phyloP scores from a whole-genome alignment of 1,284 basidiomycete species.

The Heterobasidion annosum region DNA sequence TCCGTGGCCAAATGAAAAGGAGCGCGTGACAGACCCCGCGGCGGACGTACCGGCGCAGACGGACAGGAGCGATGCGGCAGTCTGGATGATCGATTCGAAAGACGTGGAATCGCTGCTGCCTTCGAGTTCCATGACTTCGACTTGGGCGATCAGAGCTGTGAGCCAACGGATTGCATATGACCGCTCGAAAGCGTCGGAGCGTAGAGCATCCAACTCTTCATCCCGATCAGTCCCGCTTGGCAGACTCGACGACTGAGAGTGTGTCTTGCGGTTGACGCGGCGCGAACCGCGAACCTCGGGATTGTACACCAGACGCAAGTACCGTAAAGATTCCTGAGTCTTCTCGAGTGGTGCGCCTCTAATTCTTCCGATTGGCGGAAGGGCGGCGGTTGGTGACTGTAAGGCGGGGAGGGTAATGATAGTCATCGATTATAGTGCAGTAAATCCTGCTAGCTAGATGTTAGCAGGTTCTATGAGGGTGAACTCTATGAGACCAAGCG shows the following conservation, averaged over 20 bases:
- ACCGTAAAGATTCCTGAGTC: slow-evolving; percentile 24
- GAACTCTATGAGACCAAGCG: too few species aligned
- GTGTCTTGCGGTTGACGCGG: slow-evolving; percentile 9
- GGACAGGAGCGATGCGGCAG: slow-evolving; percentile 42
- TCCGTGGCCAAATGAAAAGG: slow-evolving; percentile 26
- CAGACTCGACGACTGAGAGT: not conserved
- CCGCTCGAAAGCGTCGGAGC: slow-evolving; percentile 58
- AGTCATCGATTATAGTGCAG: not conserved
- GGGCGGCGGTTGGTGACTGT: slow-evolving; percentile 16
- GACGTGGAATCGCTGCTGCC: slow-evolving; percentile 9
- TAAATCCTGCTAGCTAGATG: not conserved
- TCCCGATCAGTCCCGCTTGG: not conserved
- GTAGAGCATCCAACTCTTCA: slow-evolving; percentile 14
- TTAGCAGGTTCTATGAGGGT: too few species aligned
- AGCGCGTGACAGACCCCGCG: slow-evolving; percentile 29
- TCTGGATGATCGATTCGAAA: slow-evolving; percentile 25
- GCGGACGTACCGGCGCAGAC: slow-evolving; percentile 30
- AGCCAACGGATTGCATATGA: slow-evolving; percentile 65
- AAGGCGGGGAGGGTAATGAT: slow-evolving; percentile 1
- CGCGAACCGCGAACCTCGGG: slow-evolving; percentile 36
- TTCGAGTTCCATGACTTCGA: slow-evolving; percentile 20
- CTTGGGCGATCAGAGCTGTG: slow-evolving; percentile 33
- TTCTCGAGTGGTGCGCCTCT: slow-evolving; percentile 13
- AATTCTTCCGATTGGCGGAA: slow-evolving; percentile 20
- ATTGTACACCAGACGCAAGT: slow-evolving; percentile 34